Conservation (phyloP, 768 basidiomycete genomes). For the Lentinula raphanica region DNA sequence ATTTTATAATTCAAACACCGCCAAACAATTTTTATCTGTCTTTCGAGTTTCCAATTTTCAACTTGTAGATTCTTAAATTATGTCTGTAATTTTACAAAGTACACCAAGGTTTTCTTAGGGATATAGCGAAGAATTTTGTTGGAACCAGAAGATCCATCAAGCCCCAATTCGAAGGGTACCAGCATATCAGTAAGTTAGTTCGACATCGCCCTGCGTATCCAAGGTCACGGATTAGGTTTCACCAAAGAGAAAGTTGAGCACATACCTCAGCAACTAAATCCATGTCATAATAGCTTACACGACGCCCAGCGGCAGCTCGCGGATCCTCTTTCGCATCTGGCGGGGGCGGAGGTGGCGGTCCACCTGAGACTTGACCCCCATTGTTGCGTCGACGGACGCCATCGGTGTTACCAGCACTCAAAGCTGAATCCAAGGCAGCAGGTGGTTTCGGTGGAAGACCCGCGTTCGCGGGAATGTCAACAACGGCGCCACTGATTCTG, state of each 20-base stretch:
- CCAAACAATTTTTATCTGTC: neutral
- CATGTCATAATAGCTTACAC: slow-evolving; percentile 94
- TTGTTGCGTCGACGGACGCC: slow-evolving; percentile 33
- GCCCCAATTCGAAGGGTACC: neutral
- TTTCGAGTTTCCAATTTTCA: too few species aligned
- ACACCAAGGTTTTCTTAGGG: neutral
- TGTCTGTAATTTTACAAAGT: neutral
- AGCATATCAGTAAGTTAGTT: slow-evolving; percentile 35
- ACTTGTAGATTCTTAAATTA: neutral
- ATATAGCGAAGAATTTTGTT: neutral
- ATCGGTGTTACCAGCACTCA: slow-evolving; percentile 44
- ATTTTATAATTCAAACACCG: slow-evolving; percentile 1
- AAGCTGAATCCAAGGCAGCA: slow-evolving; percentile 44
- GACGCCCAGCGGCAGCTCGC: slow-evolving; percentile 79
- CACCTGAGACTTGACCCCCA: slow-evolving; percentile 35
- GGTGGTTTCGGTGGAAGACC: slow-evolving; percentile 80
- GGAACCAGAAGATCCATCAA: neutral
- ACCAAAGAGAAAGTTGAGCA: slow-evolving; percentile 11
- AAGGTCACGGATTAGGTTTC: slow-evolving; percentile 10
- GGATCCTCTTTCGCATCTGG: slow-evolving; percentile 92
- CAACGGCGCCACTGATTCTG: slow-evolving; percentile 73
- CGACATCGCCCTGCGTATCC: slow-evolving; percentile 50
- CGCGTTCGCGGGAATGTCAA: slow-evolving; percentile 55
- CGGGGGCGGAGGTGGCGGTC: slow-evolving; percentile 72
- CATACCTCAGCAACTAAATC: slow-evolving; percentile 81